Evolutionary conservation across 208 protist genomes (phyloP).

Genomic region (Leptomonas seymouri): DNA sequence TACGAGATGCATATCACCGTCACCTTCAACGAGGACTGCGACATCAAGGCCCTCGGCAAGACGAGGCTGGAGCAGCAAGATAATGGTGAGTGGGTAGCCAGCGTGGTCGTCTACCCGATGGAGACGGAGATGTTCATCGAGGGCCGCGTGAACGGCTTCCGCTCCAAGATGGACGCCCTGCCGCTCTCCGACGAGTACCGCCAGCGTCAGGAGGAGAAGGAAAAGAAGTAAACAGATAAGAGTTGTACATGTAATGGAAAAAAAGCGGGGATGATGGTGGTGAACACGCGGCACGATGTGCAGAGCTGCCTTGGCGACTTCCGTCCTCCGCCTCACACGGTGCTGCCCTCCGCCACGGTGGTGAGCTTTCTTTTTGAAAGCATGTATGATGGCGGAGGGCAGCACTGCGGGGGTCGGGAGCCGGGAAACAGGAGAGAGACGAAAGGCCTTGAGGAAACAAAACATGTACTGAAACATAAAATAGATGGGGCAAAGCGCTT

Average conservation of each 20-base stretch:
- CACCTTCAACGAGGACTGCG: conserved; percentile 73
- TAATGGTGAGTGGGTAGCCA: conserved; percentile 59
- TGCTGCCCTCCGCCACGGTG: too few relatives aligned
- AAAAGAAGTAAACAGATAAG: conserved; percentile 26
- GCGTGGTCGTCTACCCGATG: conserved; percentile 67
- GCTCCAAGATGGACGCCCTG: conserved; percentile 79
- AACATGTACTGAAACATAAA: too few relatives aligned
- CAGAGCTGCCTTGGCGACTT: too few relatives aligned
- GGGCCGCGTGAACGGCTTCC: conserved; percentile 77
- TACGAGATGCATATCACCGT: conserved; percentile 86
- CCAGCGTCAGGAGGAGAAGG: conserved; percentile 39
- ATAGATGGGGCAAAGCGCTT: neutral
- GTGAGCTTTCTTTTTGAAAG: too few relatives aligned
- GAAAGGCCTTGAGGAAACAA: too few relatives aligned
- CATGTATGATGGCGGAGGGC: too few relatives aligned
- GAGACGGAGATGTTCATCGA: conserved; percentile 88
- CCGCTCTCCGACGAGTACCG: conserved; percentile 67
- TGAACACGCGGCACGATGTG: neutral
- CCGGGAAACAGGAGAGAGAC: too few relatives aligned
- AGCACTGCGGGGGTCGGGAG: too few relatives aligned
- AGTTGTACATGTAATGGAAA: conserved; percentile 11
- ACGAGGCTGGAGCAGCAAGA: conserved; percentile 62
- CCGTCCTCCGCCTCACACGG: too few relatives aligned
- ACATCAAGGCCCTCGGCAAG: conserved; percentile 79
- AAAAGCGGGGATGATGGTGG: conserved; percentile 9